Evolutionary conservation across 2,329 filamentous ascomycete species (phyloP), one percentile per base, ranked within the genome.

Genomic region (Triangularia verruculosa): DNA sequence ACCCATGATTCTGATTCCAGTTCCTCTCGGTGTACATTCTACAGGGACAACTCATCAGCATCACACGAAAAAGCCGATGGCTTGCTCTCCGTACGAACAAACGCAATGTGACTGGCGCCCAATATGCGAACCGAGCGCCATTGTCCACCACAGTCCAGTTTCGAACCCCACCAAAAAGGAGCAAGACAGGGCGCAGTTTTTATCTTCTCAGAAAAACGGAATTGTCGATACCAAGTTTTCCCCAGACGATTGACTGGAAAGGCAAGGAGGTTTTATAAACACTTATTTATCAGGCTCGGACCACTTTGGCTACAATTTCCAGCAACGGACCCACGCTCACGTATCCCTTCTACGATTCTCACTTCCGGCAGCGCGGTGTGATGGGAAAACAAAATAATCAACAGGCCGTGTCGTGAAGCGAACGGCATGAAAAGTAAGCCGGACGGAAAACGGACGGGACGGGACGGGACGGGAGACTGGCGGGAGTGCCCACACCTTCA

Each of bases 381-480:
- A n/a, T 13, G 13, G 27, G 54, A 28, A 17, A 57, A 57, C 54
- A 11, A 28, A 15, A 22, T 57, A 28, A 34, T 57, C 32, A 43
- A 15, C 24, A n/a, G 7, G 39, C 22, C 39, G 24, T 47, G 25
- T 25, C 56, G 30, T 47, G 56, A 17, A 34, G 54, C 27, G 54
- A n/a, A 13, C 25, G 11, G 22, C 32, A 39, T 32, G 17, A 43
- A 55, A 57, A 61, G n/a, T 12, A 32, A 53, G n/a, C 34, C 28
- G 64, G 39, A 64, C 53, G 57, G 64, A 53, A 61, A 51, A 59
- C 58, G 60, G 63, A 62, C 57, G 24, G 66, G 54, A 65, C 63
- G 64, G 64, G 39, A 62, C 67, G 68, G 67, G 57, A 63, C 67
- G 67, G 63, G 59, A 62, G 58, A 57, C 24, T 28, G 56, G 62